Evolutionary conservation across 1,284 basidiomycete species (phyloP), one percentile per base, ranked within the genome.

Genomic region (Anthracocystis walkeri): DNA sequence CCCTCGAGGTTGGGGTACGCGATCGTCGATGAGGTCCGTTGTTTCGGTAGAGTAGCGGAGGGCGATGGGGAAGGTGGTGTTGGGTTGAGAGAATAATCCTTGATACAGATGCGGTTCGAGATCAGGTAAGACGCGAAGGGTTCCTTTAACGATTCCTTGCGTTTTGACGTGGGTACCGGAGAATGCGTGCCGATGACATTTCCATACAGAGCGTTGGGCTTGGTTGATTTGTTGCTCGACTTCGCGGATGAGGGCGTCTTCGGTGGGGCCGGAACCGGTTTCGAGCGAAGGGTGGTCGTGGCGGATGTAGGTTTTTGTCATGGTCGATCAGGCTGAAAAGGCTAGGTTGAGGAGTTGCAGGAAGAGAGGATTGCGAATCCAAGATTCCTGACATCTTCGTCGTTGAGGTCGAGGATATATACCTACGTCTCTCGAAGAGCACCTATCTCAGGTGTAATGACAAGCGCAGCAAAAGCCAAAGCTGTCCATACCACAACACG

Each of bases 41-140:
- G 80, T 76, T 40, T 82, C 71, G 23, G 78, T 77, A 20, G 74
- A 75, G 51, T 77, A 79, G 33, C 78, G 51, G 59, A 79, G 51
- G 2, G 72, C 77, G 4, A 79, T 56, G 38, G 75, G 74, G 60
- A 79, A 78, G 2, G 7, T 66, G n/a, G 66, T 61, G 1, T 67
- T 75, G 12, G 70, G 59, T 14, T 66, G 62, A 23, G 63, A 63
- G 58, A 82, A 82, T 29, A 82, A 62, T 14, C 76, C 75, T 45
- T 82, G 81, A 25, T 72, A 65, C n/a, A 82, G 60, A 35, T 82
- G 76, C 16, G 76, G 58, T 38, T 79, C 78, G 20, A 82, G 65
- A 27, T 48, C 56, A n/a, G 70, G 58, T 0, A 79, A 46, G 12
- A 82, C 74, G 11, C 49, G 46, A 8, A 82, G 44, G 14, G 69